Evolutionary conservation across 441 rosid species (phyloP).

Genomic region (Erodium trifolium): DNA sequence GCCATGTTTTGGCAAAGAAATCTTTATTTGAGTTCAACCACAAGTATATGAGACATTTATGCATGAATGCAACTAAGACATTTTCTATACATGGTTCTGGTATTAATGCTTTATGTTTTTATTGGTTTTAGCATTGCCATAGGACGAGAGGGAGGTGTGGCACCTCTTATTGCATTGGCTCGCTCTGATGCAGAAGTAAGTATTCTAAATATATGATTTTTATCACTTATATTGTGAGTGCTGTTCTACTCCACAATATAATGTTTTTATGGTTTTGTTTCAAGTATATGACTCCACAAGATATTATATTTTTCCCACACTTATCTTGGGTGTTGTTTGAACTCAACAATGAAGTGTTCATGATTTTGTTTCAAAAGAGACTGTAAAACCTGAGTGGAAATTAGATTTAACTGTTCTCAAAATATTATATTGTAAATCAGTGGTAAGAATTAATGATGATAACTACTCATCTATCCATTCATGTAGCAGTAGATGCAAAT

Average conservation of each 20-base stretch:
- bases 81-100: not conserved
- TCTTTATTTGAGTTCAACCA: too few relatives aligned
- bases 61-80: too few relatives aligned
- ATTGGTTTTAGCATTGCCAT: constrained; percentile 62
- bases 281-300: too few relatives aligned
- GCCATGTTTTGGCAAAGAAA: too few relatives aligned
- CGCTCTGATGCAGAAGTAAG: constrained; percentile 81
- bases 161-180: constrained; percentile 79
- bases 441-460: not conserved
- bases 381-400: not conserved
- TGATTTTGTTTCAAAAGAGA: not conserved
- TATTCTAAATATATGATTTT: not conserved
- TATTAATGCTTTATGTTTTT: constrained; percentile 15
- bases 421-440: not conserved
- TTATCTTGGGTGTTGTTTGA: not conserved
- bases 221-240: not conserved
- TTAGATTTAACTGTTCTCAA: not conserved
- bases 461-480: not conserved
- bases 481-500: too few relatives aligned
- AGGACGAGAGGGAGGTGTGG: constrained; percentile 96
- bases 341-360: not conserved
- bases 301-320: too few relatives aligned
- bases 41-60: too few relatives aligned
- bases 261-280: not conserved
- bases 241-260: not conserved